phyloP scores from a whole-genome alignment of 1,284 basidiomycete genomes.

The Calocybe gambosa region DNA sequence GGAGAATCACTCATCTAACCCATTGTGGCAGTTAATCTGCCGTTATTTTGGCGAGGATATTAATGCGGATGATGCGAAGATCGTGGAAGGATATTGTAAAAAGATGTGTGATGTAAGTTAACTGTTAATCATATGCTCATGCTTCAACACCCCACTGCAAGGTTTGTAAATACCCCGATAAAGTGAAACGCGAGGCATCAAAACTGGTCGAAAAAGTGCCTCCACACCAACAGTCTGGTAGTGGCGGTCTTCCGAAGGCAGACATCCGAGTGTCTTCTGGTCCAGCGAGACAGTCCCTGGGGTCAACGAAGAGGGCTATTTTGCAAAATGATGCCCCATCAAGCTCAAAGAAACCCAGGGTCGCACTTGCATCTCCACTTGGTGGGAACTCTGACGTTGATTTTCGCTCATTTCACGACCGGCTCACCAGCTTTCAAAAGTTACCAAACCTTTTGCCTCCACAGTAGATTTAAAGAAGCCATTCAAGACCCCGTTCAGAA shows the following conservation, averaged over 20 bases:
- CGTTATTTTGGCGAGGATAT: constrained; percentile 79
- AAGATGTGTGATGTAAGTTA: constrained; percentile 78
- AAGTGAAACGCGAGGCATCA: constrained; percentile 41
- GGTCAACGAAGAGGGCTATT: background rate
- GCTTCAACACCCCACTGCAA: constrained; percentile 21
- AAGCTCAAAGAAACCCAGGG: constrained; percentile 34
- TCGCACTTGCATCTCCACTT: constrained; percentile 26
- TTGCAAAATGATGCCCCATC: background rate
- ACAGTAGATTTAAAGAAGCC: constrained; percentile 39
- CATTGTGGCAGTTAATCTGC: constrained; percentile 55
- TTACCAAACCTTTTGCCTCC: constrained; percentile 37
- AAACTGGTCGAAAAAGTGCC: constrained; percentile 30
- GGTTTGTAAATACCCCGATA: constrained; percentile 74
- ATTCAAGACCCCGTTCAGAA: constrained; percentile 50
- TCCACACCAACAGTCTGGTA: background rate
- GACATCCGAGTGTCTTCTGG: background rate
- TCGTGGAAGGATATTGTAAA: constrained; percentile 57
- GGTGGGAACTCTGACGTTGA: constrained; percentile 21
- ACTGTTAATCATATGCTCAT: background rate
- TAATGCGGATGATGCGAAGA: constrained; percentile 41
- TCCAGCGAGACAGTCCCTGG: background rate
- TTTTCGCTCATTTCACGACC: background rate
- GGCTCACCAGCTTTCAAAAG: constrained; percentile 22
- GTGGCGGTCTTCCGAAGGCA: background rate
- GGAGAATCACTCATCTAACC: background rate